Conservation (phyloP, 1,284 basidiomycete species). For the Coriolopsis trogii region DNA sequence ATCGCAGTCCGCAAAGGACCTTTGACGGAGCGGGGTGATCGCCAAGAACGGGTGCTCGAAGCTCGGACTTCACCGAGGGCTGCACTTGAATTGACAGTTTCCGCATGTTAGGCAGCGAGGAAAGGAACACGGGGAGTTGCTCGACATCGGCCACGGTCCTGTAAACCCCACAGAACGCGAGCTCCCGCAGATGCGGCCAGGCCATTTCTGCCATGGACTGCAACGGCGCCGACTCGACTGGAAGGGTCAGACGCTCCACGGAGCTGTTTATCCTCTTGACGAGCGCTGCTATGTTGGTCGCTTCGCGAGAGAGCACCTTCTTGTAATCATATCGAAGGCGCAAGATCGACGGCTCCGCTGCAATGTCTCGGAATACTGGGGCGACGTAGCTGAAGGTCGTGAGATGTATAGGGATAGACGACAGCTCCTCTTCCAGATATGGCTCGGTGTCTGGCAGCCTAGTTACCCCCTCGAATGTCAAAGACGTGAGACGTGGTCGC, state of each 20-base stretch:
- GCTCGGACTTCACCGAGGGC: too few relatives aligned
- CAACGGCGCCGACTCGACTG: neutral
- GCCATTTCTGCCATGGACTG: neutral
- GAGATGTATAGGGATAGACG: too few relatives aligned
- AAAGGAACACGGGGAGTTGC: neutral
- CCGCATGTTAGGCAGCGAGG: neutral
- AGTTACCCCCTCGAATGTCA: too few relatives aligned
- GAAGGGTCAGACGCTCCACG: neutral
- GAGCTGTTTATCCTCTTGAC: neutral
- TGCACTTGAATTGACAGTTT: neutral
- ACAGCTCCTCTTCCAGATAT: too few relatives aligned
- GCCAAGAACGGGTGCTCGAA: neutral
- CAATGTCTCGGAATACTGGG: neutral
- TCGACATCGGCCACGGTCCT: neutral
- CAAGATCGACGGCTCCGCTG: neutral
- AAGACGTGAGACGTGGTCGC: too few relatives aligned
- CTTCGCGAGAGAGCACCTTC: neutral
- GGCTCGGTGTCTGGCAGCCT: too few relatives aligned
- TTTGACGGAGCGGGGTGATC: neutral
- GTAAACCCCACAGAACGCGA: neutral
- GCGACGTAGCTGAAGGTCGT: too few relatives aligned
- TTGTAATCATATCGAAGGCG: neutral
- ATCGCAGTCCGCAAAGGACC: neutral
- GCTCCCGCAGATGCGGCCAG: neutral
- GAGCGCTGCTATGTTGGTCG: neutral